These are phyloP conservation scores for Bretziella fagacearum DNA, from an alignment of 2,329 filamentous ascomycete genomes.

Conservation along the genomic window DNA sequence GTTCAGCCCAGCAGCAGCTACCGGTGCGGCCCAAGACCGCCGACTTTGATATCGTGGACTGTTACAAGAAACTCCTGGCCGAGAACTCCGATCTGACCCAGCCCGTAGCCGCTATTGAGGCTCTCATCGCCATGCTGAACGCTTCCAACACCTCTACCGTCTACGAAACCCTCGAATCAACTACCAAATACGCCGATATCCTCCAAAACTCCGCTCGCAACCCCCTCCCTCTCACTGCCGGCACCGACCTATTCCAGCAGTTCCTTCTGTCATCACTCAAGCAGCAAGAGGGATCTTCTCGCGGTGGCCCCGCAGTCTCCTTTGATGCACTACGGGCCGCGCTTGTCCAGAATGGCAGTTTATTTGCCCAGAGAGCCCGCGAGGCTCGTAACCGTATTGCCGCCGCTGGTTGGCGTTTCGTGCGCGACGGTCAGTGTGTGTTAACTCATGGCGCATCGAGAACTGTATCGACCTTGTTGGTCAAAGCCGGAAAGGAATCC, in stretches of 20 bases:
- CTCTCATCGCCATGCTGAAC: slow-evolving; percentile 72
- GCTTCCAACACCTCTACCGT: slow-evolving; percentile 69
- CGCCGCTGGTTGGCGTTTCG: slow-evolving; percentile 57
- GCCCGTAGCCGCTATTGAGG: slow-evolving; percentile 86
- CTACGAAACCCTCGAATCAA: slow-evolving; percentile 78
- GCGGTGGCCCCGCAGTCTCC: slow-evolving; percentile 22
- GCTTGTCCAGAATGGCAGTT: slow-evolving; percentile 65
- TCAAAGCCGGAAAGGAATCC: slow-evolving; percentile 35
- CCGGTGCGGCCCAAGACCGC: slow-evolving; percentile 11
- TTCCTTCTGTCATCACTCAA: slow-evolving; percentile 67
- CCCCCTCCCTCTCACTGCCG: slow-evolving; percentile 79
- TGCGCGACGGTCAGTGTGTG: slow-evolving; percentile 64
- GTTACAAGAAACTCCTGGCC: slow-evolving; percentile 36
- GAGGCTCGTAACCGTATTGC: slow-evolving; percentile 73
- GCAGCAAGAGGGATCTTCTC: slow-evolving; percentile 27
- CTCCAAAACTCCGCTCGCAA: slow-evolving; percentile 70
- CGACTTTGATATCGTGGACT: slow-evolving; percentile 34
- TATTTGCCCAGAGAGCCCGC: slow-evolving; percentile 79
- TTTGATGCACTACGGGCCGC: slow-evolving; percentile 75
- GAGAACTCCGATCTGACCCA: slow-evolving; percentile 77
- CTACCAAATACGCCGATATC: slow-evolving; percentile 58
- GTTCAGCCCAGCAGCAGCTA: neutral
- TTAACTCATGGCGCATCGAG: slow-evolving; percentile 79
- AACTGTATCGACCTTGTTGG: slow-evolving; percentile 63
- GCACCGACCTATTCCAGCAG: slow-evolving; percentile 87